A percentile compares a stretch with the other conserved stretches of the same genome.
These are phyloP conservation scores for Rhodotorula mucilaginosa DNA, from an alignment of 1,284 basidiomycete genomes.

Conservation along the genomic window DNA sequence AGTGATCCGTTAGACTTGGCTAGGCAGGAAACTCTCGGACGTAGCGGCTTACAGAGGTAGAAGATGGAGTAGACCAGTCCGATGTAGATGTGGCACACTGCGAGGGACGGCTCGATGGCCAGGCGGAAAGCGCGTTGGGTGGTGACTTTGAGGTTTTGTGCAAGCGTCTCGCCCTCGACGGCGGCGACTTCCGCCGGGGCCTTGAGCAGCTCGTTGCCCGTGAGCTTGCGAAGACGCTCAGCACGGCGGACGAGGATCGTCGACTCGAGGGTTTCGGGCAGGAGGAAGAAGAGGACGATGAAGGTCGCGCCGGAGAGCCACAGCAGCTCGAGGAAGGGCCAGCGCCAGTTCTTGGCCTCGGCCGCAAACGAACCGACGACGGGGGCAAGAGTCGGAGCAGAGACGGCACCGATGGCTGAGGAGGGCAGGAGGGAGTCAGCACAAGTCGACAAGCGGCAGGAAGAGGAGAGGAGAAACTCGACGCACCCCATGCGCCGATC, in stretches of 20 bases:
- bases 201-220: slow-evolving; percentile 48
- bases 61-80: slow-evolving; percentile 41
- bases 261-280: slow-evolving; percentile 48
- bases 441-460: not conserved
- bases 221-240: slow-evolving; percentile 47
- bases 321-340: slow-evolving; percentile 45
- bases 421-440: not conserved
- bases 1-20: not conserved
- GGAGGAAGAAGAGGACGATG: slow-evolving; percentile 40
- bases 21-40: not conserved
- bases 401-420: slow-evolving; percentile 8
- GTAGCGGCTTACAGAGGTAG: slow-evolving; percentile 14
- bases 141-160: slow-evolving; percentile 38
- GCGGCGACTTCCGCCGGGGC: slow-evolving; percentile 47
- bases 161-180: slow-evolving; percentile 5
- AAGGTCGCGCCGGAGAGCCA: slow-evolving; percentile 39
- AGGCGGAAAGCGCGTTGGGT: slow-evolving; percentile 42
- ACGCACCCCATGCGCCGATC: slow-evolving; percentile 7
- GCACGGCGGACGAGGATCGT: slow-evolving; percentile 50
- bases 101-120: slow-evolving; percentile 30
- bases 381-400: slow-evolving; percentile 25
- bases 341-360: slow-evolving; percentile 45
- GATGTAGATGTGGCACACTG: slow-evolving; percentile 42
- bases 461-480: not conserved
- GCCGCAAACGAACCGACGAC: slow-evolving; percentile 42